Percentiles rank a stretch among this genome's conserved stretches.
These are phyloP conservation scores for Kandelia obovata DNA, from an alignment of 345 rosid species.

Conservation along the genomic window DNA sequence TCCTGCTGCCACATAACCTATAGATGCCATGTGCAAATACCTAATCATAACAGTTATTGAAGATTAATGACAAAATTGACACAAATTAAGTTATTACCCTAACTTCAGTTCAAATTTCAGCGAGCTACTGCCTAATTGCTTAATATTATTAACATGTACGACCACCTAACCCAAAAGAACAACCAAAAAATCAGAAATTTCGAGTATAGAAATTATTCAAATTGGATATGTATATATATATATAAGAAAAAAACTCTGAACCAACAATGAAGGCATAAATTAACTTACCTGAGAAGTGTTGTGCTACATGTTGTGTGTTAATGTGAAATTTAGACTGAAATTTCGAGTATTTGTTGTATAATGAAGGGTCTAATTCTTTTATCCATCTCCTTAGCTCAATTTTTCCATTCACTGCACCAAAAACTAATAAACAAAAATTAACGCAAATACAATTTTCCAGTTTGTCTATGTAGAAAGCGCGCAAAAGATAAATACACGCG, in stretches of 20 bases:
- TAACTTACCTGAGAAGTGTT: constrained; percentile 18
- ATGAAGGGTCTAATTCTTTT: constrained; percentile 13
- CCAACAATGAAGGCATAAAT: not conserved
- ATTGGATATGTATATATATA: not conserved
- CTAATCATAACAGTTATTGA: not conserved
- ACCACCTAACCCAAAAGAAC: too few species aligned
- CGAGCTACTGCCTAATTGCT: too few species aligned
- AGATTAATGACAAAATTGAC: not conserved
- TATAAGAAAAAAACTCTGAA: not conserved
- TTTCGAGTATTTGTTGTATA: constrained; percentile 3
- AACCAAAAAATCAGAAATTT: too few species aligned
- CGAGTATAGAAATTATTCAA: too few species aligned
- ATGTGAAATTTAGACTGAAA: constrained; percentile 11
- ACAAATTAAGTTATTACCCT: too few species aligned
- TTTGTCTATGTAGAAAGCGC: too few species aligned
- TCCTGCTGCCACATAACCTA: not conserved
- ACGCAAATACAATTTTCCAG: not conserved
- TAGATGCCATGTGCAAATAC: not conserved
- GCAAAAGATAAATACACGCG: too few species aligned
- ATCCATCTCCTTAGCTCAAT: constrained; percentile 28
- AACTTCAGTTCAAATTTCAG: too few species aligned
- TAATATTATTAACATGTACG: too few species aligned
- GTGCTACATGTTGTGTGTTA: not conserved
- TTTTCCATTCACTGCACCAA: constrained; percentile 16
- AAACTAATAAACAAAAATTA: not conserved